Conservation (phyloP, 257 asterid species). For the Nicotiana sylvestris region DNA sequence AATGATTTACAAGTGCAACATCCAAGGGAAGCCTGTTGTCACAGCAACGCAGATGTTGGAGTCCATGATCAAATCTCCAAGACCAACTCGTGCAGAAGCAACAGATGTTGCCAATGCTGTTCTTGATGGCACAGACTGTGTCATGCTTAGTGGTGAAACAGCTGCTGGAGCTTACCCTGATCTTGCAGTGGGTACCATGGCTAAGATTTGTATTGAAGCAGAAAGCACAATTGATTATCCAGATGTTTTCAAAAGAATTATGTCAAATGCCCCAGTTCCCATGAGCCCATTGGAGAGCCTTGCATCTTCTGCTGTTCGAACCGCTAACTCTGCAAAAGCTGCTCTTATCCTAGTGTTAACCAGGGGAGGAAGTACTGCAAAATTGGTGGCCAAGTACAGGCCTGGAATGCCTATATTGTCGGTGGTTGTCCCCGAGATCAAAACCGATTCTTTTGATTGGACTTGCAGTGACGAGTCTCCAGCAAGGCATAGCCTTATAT, state of each 20-base stretch:
- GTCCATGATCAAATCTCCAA: conserved; percentile 87
- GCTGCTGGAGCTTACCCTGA: conserved; percentile 97
- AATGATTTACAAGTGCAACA: conserved; percentile 82
- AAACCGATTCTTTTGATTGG: conserved; percentile 80
- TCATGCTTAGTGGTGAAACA: conserved; percentile 92
- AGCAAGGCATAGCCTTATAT: conserved; percentile 78
- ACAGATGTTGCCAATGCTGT: conserved; percentile 91
- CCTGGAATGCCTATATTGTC: conserved; percentile 81
- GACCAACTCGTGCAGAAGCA: conserved; percentile 93
- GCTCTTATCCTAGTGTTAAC: conserved; percentile 69
- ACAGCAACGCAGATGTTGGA: conserved; percentile 94
- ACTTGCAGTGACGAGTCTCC: conserved; percentile 83
- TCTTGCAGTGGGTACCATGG: conserved; percentile 82
- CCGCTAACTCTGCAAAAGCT: conserved; percentile 74
- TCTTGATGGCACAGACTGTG: conserved; percentile 89
- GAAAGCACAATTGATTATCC: conserved; percentile 70
- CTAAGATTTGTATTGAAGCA: conserved; percentile 78
- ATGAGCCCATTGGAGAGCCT: conserved; percentile 85
- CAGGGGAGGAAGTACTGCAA: conserved; percentile 83
- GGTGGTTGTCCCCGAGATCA: conserved; percentile 80
- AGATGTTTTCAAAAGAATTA: conserved; percentile 68
- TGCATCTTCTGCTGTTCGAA: conserved; percentile 78
- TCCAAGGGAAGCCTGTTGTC: conserved; percentile 90
- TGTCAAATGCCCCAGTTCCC: conserved; percentile 75
- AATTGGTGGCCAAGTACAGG: conserved; percentile 79